phyloP scores from a whole-genome alignment of 1,284 basidiomycete species.

The Sanghuangporus sanghuang region DNA sequence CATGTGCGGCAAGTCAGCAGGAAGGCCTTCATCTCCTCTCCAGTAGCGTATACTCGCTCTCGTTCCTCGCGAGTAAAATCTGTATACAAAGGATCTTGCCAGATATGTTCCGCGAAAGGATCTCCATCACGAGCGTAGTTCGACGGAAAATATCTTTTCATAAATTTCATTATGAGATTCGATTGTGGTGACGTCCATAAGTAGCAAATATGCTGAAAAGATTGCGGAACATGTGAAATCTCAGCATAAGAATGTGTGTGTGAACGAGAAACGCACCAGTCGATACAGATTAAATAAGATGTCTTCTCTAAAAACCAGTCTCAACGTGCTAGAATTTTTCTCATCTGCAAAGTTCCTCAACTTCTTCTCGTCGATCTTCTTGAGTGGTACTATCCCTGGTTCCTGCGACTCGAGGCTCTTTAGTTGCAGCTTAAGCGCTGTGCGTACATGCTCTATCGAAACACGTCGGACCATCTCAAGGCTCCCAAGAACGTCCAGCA shows the following conservation, averaged over 20 bases:
- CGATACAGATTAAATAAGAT: constrained; percentile 3
- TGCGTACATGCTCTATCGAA: neutral
- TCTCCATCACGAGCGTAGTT: neutral
- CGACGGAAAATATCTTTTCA: constrained; percentile 14
- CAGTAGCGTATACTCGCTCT: neutral
- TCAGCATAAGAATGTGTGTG: neutral
- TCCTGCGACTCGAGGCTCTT: neutral
- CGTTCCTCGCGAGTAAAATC: constrained; percentile 5
- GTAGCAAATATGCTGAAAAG: constrained; percentile 1
- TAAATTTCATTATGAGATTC: neutral
- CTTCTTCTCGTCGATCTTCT: neutral
- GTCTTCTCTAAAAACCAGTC: neutral
- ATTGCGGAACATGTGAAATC: neutral
- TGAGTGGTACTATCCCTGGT: neutral
- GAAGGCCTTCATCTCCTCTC: neutral
- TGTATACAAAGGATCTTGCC: neutral
- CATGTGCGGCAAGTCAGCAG: neutral
- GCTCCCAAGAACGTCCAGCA: constrained; percentile 7
- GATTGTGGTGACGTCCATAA: constrained; percentile 4
- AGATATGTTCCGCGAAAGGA: constrained; percentile 4
- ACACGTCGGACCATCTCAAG: neutral
- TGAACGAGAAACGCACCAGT: neutral
- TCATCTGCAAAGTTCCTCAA: neutral
- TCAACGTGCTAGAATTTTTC: neutral
- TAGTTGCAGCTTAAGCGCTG: neutral